Evolutionary conservation across 1,284 basidiomycete genomes (phyloP), one percentile per base, ranked within the genome.

Genomic region (Ceratobasidium sp.): DNA sequence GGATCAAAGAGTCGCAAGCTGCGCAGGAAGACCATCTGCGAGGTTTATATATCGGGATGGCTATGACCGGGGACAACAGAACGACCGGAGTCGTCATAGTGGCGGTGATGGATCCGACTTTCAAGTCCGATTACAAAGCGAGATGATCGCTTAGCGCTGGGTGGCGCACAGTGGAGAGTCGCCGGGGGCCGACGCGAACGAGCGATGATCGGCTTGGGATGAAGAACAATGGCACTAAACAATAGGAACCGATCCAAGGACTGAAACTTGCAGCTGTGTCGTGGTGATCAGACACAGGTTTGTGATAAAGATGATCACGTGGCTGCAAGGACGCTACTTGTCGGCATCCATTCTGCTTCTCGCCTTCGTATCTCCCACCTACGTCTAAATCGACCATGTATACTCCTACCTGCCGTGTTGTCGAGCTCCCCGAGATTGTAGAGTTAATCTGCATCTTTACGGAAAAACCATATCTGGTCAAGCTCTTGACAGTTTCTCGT

Each of bases 81-180:
- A 6, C 55, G 7, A 23, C 58, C 58, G 38, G 41, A 61, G 41
- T 61, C 44, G 58, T 61, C 58, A 61, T 61, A 41, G 58, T 38
- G 35, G 35, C 35, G 35, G 35, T 38, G 35, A 11, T 11, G 35
- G 6, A 11, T 38, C 35, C 35, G 44, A 61, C 18, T 61, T 58
- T 38, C 6, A 38, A 38, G 11, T 11, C 35, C 6, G 35, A 38
- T 38, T 38, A 38, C 35, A 4, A 38, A 38, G 4, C 35, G 35
- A 38, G 11, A 38, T 38, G 35, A 38, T 38, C 35, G 35, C 6
- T 38, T 11, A 38, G 35, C 11, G 52, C 18, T 7, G 14, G 52
- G 26, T 30, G 43, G 18, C 43, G 11, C 18, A 44, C 43, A 44
- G 18, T 44, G 18, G 43, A 18, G 11, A 18, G 18, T 44, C 43